Conservation (phyloP, 2,329 filamentous ascomycete genomes). For the Metarhizium humberi region DNA sequence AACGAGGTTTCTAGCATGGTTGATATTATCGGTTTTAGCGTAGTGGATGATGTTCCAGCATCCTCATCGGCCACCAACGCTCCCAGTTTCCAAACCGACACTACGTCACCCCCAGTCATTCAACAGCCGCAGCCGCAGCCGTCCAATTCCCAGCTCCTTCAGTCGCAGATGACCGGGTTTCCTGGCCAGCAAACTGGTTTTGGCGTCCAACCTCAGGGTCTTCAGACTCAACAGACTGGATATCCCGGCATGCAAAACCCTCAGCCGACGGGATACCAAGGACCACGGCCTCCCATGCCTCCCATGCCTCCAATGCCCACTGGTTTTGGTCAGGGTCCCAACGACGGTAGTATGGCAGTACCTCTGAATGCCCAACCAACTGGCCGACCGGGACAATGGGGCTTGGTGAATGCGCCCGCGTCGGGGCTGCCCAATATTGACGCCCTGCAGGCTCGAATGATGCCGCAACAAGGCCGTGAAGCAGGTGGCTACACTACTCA, state of each 20-base stretch:
- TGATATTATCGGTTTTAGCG: conserved; percentile 94
- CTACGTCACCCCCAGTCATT: conserved; percentile 41
- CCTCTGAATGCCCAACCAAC: conserved; percentile 89
- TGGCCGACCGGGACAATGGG: conserved; percentile 89
- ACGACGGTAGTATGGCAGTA: conserved; percentile 51
- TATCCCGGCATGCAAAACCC: conserved; percentile 58
- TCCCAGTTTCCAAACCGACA: conserved; percentile 54
- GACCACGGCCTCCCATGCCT: conserved; percentile 84
- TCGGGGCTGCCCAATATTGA: conserved; percentile 90
- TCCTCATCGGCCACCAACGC: conserved; percentile 51
- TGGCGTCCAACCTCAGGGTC: conserved; percentile 44
- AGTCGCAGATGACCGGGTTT: conserved; percentile 61
- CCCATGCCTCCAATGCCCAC: conserved; percentile 70
- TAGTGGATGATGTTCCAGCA: conserved; percentile 60
- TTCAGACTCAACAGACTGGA: conserved; percentile 63
- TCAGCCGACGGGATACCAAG: conserved; percentile 70
- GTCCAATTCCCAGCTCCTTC: conserved; percentile 58
- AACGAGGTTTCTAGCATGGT: conserved; percentile 99
- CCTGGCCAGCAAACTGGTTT: conserved; percentile 50
- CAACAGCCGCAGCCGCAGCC: conserved; percentile 67
- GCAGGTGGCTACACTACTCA: conserved; percentile 72
- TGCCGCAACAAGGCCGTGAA: conserved; percentile 92
- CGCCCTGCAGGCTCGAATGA: conserved; percentile 84
- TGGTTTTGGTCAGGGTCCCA: conserved; percentile 39
- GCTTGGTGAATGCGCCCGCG: conserved; percentile 89